Evolutionary conservation across 1,284 basidiomycete genomes (phyloP).

Genomic region (Somion occarium): DNA sequence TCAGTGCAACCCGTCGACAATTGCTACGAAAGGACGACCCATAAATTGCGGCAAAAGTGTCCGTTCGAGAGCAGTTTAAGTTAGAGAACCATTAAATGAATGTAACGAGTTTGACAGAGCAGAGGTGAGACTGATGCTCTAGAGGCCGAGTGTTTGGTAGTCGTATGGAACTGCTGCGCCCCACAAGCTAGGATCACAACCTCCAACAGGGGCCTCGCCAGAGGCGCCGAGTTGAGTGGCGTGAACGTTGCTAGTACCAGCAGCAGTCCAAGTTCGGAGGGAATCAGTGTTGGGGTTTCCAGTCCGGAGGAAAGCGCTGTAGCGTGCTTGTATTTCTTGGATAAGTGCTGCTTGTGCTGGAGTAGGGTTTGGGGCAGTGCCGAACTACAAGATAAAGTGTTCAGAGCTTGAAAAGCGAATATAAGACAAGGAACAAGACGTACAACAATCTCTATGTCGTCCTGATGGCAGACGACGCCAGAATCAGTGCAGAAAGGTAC

Average conservation of each 20-base stretch:
- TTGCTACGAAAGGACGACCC: too few species aligned
- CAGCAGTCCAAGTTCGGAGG: slow-evolving; percentile 44
- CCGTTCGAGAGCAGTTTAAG: too few species aligned
- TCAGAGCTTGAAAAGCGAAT: neutral
- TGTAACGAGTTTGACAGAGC: too few species aligned
- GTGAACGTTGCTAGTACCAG: slow-evolving; percentile 44
- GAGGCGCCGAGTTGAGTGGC: slow-evolving; percentile 53
- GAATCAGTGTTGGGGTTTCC: slow-evolving; percentile 53
- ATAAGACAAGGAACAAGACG: slow-evolving; percentile 23
- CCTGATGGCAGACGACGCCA: slow-evolving; percentile 65
- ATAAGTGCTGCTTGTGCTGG: slow-evolving; percentile 51
- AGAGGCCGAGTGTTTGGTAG: slow-evolving; percentile 61
- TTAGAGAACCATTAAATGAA: too few species aligned
- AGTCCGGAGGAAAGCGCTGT: slow-evolving; percentile 57
- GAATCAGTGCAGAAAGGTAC: slow-evolving; percentile 48
- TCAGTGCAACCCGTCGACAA: too few species aligned
- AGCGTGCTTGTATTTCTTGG: slow-evolving; percentile 62
- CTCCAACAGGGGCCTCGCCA: slow-evolving; percentile 45
- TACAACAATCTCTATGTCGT: slow-evolving; percentile 72
- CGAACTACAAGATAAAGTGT: slow-evolving; percentile 42
- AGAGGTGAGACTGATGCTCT: too few species aligned
- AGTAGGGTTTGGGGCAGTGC: slow-evolving; percentile 56
- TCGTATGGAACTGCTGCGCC: slow-evolving; percentile 58
- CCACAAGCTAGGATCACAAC: slow-evolving; percentile 64
- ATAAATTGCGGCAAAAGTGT: too few species aligned